Evolutionary conservation across 1,139 yeast genomes (phyloP).

Genomic region (Geotrichum restrictum): DNA sequence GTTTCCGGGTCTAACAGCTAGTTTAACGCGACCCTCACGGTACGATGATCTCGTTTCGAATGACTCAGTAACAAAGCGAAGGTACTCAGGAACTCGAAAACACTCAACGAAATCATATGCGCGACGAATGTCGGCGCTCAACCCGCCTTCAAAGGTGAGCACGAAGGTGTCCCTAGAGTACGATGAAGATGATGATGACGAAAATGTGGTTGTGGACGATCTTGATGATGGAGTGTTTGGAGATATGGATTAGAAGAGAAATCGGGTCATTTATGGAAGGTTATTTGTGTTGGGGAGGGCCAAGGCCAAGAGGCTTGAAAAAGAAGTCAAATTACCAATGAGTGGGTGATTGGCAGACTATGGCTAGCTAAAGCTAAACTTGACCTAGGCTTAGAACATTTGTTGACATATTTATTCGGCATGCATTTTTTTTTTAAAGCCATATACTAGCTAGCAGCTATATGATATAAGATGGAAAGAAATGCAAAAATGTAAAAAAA

Average conservation of each 20-base stretch:
- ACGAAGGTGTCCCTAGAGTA: constrained; percentile 12
- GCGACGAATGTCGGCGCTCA: constrained; percentile 18
- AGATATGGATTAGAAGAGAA: constrained; percentile 17
- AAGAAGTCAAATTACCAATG: no score
- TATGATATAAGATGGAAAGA: no score
- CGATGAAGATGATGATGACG: constrained; percentile 15
- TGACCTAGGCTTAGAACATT: no score
- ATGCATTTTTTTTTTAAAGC: no score
- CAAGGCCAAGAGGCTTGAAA: no score
- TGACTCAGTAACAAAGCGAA: constrained; percentile 8
- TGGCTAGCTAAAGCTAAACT: no score
- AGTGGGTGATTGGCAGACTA: no score
- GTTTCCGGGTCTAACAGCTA: not conserved
- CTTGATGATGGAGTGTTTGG: constrained; percentile 19
- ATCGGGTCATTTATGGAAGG: no score
- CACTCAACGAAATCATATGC: constrained; percentile 14
- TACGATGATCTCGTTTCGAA: constrained; percentile 16
- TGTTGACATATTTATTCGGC: no score
- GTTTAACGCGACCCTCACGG: constrained; percentile 13
- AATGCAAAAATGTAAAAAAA: no score
- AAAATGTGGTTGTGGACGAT: constrained; percentile 14
- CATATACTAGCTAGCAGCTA: no score
- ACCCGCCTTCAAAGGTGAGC: constrained; percentile 18
- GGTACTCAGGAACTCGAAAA: constrained; percentile 1
- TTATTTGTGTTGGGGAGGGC: no score